Conservation (phyloP, 208 protist genomes). For the Leishmania major region DNA sequence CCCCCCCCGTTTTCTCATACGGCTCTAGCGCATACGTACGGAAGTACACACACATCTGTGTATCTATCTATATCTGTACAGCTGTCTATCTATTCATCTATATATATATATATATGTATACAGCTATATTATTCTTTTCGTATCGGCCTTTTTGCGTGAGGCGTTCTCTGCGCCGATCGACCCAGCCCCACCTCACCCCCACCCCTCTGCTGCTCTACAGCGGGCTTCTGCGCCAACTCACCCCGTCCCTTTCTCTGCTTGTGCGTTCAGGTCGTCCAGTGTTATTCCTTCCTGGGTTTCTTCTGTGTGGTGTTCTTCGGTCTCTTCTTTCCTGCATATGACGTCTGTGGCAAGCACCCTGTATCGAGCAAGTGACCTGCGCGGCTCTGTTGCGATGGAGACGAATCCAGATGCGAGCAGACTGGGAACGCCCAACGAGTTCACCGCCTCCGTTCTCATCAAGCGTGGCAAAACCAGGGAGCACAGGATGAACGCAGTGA, state of each 20-base stretch:
- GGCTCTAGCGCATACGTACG: too few species aligned
- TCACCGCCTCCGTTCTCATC: neutral
- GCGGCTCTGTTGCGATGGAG: neutral
- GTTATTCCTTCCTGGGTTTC: neutral
- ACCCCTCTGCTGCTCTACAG: neutral
- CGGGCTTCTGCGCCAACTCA: neutral
- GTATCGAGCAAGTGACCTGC: neutral
- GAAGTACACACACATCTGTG: too few species aligned
- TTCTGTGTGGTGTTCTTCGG: neutral
- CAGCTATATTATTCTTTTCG: too few species aligned
- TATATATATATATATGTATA: too few species aligned
- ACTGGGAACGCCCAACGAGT: neutral
- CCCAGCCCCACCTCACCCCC: too few species aligned
- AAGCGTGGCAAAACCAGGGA: neutral
- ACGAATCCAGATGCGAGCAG: neutral
- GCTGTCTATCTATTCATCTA: too few species aligned
- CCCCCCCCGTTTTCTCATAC: too few species aligned
- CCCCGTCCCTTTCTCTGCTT: neutral
- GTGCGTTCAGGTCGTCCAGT: neutral
- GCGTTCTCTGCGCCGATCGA: too few species aligned
- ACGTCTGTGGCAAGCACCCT: neutral
- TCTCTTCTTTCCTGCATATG: neutral
- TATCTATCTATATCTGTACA: too few species aligned
- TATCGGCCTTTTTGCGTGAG: too few species aligned
- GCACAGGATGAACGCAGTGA: neutral